Percentiles rank a stretch among this genome's conserved stretches.
Conservation (phyloP, 768 basidiomycete species). For the Pisolithus tinctorius region DNA sequence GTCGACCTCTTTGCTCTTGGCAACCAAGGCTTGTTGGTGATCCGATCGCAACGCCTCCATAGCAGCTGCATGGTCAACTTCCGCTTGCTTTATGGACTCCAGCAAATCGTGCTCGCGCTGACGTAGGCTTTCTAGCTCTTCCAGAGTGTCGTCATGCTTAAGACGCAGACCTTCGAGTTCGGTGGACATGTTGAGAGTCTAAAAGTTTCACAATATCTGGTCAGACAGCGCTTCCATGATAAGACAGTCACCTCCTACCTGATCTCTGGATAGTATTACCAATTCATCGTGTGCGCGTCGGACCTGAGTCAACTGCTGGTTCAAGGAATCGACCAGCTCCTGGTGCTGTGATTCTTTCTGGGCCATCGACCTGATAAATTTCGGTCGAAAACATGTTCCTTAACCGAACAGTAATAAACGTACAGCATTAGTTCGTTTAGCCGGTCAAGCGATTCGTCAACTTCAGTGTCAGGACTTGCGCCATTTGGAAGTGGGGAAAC, state of each 20-base stretch:
- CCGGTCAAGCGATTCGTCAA: constrained; percentile 68
- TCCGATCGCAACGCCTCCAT: constrained; percentile 40
- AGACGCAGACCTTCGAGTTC: constrained; percentile 72
- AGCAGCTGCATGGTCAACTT: constrained; percentile 41
- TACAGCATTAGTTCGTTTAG: constrained; percentile 92
- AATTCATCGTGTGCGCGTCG: constrained; percentile 80
- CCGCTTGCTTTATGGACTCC: constrained; percentile 41
- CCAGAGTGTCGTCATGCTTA: constrained; percentile 49
- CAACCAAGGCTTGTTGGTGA: constrained; percentile 38
- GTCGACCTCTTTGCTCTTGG: constrained; percentile 37
- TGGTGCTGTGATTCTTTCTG: constrained; percentile 91
- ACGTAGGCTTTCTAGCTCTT: constrained; percentile 47
- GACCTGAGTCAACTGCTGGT: constrained; percentile 57
- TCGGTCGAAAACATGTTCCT: constrained; percentile 1
- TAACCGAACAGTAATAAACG: constrained; percentile 22
- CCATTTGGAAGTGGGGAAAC: constrained; percentile 26
- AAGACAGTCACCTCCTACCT: constrained; percentile 41
- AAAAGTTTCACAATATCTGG: not conserved
- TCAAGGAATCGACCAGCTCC: constrained; percentile 70
- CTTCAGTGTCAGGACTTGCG: constrained; percentile 31
- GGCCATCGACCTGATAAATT: constrained; percentile 76
- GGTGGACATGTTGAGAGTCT: constrained; percentile 84
- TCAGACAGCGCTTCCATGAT: not conserved
- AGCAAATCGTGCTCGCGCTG: constrained; percentile 51
- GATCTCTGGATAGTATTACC: constrained; percentile 73